Conservation (phyloP, 2,329 filamentous ascomycete species). For the Apiospora hydei region DNA sequence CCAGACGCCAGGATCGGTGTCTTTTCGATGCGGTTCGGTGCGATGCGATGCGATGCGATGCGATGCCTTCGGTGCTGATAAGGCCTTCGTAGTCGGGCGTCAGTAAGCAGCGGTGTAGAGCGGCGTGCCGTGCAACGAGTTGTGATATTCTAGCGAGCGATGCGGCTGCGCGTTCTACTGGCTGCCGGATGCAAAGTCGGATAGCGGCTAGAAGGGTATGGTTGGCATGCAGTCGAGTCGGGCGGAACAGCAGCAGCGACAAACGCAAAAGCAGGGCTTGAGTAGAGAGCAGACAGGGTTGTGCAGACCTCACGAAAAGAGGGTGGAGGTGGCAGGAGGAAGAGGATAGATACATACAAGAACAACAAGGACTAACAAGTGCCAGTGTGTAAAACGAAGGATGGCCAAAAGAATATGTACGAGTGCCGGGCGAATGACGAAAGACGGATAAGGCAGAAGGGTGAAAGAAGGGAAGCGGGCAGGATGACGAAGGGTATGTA, state of each 20-base stretch:
- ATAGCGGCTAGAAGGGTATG: neutral
- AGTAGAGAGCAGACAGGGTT: neutral
- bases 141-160: conserved; percentile 22
- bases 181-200: conserved; percentile 19
- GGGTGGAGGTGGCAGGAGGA: neutral
- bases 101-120: conserved; percentile 15
- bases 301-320: neutral
- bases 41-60: conserved; percentile 19
- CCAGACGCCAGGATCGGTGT: neutral
- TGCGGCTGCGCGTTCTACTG: conserved; percentile 21
- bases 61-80: conserved; percentile 6
- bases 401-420: conserved; percentile 21
- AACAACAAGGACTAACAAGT: conserved; percentile 19
- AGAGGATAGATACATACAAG: conserved; percentile 8
- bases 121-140: conserved; percentile 2
- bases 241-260: conserved; percentile 19
- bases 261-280: conserved; percentile 1
- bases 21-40: conserved; percentile 12
- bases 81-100: conserved; percentile 18
- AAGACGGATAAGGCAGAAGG: conserved; percentile 21
- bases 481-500: conserved; percentile 22
- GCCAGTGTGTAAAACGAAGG: conserved; percentile 16
- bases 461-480: conserved; percentile 20
- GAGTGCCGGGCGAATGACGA: conserved; percentile 23
- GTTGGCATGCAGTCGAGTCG: conserved; percentile 15